These are phyloP conservation scores for Fusarium abutilonis DNA, from an alignment of 2,329 filamentous ascomycete species.

Conservation along the genomic window DNA sequence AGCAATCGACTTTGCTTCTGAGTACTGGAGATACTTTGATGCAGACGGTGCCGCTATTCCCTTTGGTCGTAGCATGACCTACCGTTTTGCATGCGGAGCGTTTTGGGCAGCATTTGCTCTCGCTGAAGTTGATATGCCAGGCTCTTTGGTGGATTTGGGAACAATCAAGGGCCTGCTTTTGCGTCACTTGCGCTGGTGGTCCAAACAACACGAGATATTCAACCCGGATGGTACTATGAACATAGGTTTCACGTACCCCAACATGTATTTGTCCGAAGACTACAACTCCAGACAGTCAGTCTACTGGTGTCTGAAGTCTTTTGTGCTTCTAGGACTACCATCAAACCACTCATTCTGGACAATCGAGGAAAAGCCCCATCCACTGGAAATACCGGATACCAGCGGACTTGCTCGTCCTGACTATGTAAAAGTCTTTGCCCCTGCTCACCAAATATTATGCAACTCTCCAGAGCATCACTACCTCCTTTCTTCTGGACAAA, in stretches of 20 bases:
- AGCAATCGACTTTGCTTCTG: constrained; percentile 53
- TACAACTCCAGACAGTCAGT: constrained; percentile 66
- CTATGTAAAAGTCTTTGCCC: constrained; percentile 11
- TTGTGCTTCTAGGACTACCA: constrained; percentile 54
- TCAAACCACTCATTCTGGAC: constrained; percentile 57
- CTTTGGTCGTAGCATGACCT: constrained; percentile 61
- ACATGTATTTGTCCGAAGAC: constrained; percentile 64
- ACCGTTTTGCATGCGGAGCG: constrained; percentile 60
- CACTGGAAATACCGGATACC: not conserved
- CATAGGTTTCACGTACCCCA: constrained; percentile 55
- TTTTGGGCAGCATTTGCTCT: constrained; percentile 59
- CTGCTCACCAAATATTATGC: constrained; percentile 57
- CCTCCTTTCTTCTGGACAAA: constrained; percentile 54
- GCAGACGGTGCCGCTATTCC: constrained; percentile 59
- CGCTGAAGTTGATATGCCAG: constrained; percentile 51
- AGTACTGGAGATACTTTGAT: constrained; percentile 61
- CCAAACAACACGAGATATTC: constrained; percentile 55
- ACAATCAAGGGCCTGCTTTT: constrained; percentile 59
- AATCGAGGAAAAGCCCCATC: constrained; percentile 49
- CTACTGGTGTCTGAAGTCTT: constrained; percentile 64
- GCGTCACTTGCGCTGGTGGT: constrained; percentile 62
- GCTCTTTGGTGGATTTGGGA: constrained; percentile 51
- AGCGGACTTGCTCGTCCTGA: not conserved
- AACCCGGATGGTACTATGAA: constrained; percentile 60
- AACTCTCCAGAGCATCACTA: constrained; percentile 55